These are phyloP conservation scores for Vanrija sp. DNA, from an alignment of 1,284 basidiomycete species.

Conservation along the genomic window DNA sequence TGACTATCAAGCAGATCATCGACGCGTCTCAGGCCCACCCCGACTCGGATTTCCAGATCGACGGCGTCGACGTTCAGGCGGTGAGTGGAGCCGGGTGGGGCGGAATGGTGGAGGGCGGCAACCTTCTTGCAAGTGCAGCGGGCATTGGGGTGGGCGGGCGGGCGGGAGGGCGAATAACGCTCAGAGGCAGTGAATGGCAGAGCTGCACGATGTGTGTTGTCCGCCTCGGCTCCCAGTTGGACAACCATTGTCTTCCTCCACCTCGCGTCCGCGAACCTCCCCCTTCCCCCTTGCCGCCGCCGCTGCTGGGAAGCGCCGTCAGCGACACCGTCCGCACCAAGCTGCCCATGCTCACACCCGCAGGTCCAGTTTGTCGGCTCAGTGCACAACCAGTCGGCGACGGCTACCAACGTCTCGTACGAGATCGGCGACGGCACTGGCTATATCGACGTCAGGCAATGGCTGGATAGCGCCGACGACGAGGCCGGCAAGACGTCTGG, in stretches of 20 bases:
- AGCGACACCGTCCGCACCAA: too few relatives aligned
- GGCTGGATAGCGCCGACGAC: constrained; percentile 70
- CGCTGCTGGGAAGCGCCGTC: too few relatives aligned
- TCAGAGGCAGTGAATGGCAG: too few relatives aligned
- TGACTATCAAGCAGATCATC: constrained; percentile 76
- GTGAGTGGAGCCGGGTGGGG: background rate
- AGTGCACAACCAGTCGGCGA: constrained; percentile 64
- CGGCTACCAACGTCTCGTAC: constrained; percentile 79
- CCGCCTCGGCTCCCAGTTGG: too few relatives aligned
- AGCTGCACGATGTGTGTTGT: too few relatives aligned
- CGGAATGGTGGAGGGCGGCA: background rate
- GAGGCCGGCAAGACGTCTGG: constrained; percentile 54
- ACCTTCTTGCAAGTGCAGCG: too few relatives aligned
- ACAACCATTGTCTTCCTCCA: too few relatives aligned
- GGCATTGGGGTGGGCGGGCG: too few relatives aligned
- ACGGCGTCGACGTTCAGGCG: constrained; percentile 67
- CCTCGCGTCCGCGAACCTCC: too few relatives aligned
- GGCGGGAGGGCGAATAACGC: too few relatives aligned
- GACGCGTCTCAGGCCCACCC: constrained; percentile 75
- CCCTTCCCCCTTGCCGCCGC: background rate
- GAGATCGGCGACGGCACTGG: constrained; percentile 86
- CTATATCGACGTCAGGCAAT: constrained; percentile 78
- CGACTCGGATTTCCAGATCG: constrained; percentile 83
- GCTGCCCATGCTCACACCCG: constrained; percentile 2
- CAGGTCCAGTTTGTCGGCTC: constrained; percentile 69